Conservation (phyloP, 1,284 basidiomycete species). For the Leccinum pachyderme region DNA sequence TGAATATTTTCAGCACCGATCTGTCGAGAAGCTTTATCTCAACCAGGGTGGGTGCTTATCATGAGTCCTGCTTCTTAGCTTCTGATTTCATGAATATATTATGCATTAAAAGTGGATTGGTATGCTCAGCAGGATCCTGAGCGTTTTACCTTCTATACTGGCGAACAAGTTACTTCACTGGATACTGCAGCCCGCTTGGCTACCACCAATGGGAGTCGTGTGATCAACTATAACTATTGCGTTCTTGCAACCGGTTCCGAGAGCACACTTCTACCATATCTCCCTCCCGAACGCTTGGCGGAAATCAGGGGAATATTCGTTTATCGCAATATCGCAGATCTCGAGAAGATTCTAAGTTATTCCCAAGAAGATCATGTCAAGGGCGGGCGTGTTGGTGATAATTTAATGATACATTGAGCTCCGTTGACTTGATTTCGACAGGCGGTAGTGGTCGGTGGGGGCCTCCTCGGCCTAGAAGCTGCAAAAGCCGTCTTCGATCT, state of each 20-base stretch:
- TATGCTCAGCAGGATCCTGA: constrained; percentile 57
- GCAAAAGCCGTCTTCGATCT: constrained; percentile 18
- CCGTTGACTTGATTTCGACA: constrained; percentile 1
- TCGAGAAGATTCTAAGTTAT: constrained; percentile 61
- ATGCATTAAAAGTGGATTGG: constrained; percentile 43
- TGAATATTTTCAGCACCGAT: constrained; percentile 64
- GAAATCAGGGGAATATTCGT: constrained; percentile 60
- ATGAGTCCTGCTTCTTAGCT: neutral
- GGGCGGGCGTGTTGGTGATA: constrained; percentile 26
- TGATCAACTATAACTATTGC: constrained; percentile 58
- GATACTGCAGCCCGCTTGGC: constrained; percentile 46
- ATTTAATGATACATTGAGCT: neutral
- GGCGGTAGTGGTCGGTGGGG: constrained; percentile 17
- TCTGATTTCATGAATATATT: neutral
- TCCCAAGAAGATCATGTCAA: constrained; percentile 45
- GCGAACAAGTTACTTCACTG: constrained; percentile 53
- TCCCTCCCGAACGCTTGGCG: constrained; percentile 41
- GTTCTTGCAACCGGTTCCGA: constrained; percentile 73
- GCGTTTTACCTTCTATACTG: constrained; percentile 51
- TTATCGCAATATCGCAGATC: constrained; percentile 70
- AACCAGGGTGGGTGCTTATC: constrained; percentile 43
- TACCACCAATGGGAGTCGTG: constrained; percentile 46
- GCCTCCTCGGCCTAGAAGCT: constrained; percentile 16
- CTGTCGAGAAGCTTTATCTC: constrained; percentile 65
- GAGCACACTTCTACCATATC: constrained; percentile 65